These are phyloP conservation scores for Saturnispora halmiae DNA, from an alignment of 805 yeast species.

Conservation along the genomic window DNA sequence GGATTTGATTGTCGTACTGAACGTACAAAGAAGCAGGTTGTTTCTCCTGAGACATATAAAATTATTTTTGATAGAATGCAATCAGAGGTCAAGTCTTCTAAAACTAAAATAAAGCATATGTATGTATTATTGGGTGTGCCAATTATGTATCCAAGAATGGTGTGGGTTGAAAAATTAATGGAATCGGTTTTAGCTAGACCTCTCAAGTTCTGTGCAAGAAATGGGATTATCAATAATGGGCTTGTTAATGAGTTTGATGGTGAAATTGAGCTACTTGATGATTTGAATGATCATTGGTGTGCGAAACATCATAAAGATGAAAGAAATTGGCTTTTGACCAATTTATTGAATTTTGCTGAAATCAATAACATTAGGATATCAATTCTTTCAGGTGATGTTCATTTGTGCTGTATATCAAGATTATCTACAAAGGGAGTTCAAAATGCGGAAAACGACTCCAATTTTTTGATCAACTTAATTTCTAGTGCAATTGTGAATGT, in stretches of 20 bases:
- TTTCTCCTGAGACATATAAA: slow-evolving; percentile 48
- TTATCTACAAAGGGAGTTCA: slow-evolving; percentile 41
- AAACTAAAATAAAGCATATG: slow-evolving; percentile 61
- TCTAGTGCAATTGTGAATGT: slow-evolving; percentile 87
- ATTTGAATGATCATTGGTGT: slow-evolving; percentile 96
- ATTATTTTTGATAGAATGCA: slow-evolving; percentile 50
- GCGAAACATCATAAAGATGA: slow-evolving; percentile 78
- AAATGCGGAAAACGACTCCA: slow-evolving; percentile 59
- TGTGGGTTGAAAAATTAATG: slow-evolving; percentile 76
- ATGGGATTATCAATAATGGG: slow-evolving; percentile 58
- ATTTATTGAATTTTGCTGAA: slow-evolving; percentile 59
- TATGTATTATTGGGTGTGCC: slow-evolving; percentile 88
- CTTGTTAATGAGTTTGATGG: slow-evolving; percentile 90
- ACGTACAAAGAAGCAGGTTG: slow-evolving; percentile 53
- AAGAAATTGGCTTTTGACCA: slow-evolving; percentile 58
- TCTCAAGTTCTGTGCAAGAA: slow-evolving; percentile 47
- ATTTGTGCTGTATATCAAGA: slow-evolving; percentile 76
- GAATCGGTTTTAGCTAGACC: slow-evolving; percentile 57
- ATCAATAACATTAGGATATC: slow-evolving; percentile 63
- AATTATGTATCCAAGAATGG: slow-evolving; percentile 87
- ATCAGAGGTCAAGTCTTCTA: slow-evolving; percentile 41
- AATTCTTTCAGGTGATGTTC: slow-evolving; percentile 89
- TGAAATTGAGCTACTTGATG: slow-evolving; percentile 82
- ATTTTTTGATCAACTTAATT: slow-evolving; percentile 73
- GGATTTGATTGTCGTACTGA: slow-evolving; percentile 95